Base-by-base conservation (phyloP, 2,329 filamentous ascomycete species). In the Aureobasidium sp. region DNA sequence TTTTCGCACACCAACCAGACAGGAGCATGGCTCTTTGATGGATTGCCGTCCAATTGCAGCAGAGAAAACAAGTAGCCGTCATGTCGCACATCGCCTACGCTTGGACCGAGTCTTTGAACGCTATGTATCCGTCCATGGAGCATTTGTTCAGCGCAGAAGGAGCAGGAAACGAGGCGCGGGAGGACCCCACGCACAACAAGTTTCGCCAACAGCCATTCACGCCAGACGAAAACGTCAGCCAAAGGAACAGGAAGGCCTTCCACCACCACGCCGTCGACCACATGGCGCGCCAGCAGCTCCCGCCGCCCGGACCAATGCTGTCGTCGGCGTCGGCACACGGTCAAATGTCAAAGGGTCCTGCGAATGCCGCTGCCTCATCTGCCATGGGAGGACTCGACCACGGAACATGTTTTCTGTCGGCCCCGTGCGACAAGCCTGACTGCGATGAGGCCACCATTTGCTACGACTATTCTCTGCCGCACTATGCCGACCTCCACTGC, bases 391-490 rank as follows among this genome's bases (percentile, higher is more conserved):
- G 29, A n/a, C 25, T 32, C 34, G 54, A 58, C 6, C 54, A 58
- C 32, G 54, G 32, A 21, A 30, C 21, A 5, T 61, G 59, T 50
- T 53, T 47, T 48, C n/a, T 61, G 29, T 61, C 59, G 37, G 45
- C 59, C 13, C 49, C 59, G 30, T 75, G 74, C 65, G 73, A 67
- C 60, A 73, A 76, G 62, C 73, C 74, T 32, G 67, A 72, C 58
- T 76, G 70, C 62, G 68, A 70, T 13, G 63, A 65, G n/a, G 42
- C 63, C 13, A 63, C 55, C 32, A 62, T 59, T 13, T 65, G 64
- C 53, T 65, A 59, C 45, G 57, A 59, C 37, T 50, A 61, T 27
- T 45, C 48, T 25, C 39, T 59, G 11, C 45, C 59, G 16, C 59
- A 61, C 50, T 37, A 54, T 25, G 32, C 13, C 49, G 45, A 52